phyloP scores from a whole-genome alignment of 306 rosid genomes.

The Prunus armeniaca region DNA sequence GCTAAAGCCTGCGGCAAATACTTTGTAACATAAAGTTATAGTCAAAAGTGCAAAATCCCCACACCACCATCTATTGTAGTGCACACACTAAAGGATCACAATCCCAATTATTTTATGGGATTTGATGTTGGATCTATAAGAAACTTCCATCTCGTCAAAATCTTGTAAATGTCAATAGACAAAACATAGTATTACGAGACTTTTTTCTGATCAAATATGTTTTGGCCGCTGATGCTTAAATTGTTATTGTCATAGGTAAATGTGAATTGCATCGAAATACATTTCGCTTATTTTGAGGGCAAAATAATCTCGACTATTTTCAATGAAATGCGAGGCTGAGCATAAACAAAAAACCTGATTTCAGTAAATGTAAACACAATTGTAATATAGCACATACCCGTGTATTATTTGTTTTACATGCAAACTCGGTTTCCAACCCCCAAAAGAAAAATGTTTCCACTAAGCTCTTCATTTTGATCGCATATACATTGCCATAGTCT shows the following conservation, averaged over 20 bases:
- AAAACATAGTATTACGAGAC: neutral
- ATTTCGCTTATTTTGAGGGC: neutral
- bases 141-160: neutral
- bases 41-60: constrained; percentile 9
- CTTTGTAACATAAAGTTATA: constrained; percentile 30
- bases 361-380: neutral
- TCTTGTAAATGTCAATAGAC: constrained; percentile 23
- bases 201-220: neutral
- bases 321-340: too few relatives aligned
- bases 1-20: constrained; percentile 3
- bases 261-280: neutral
- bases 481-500: neutral
- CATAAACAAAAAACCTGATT: neutral
- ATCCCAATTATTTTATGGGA: constrained; percentile 40
- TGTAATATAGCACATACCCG: neutral
- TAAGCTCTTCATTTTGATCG: too few relatives aligned
- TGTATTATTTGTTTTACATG: too few relatives aligned
- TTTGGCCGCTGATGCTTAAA: neutral
- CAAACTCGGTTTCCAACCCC: too few relatives aligned
- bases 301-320: too few relatives aligned
- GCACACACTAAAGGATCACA: constrained; percentile 26
- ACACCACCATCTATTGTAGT: constrained; percentile 6
- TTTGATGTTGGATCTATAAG: constrained; percentile 32
- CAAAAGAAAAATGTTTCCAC: neutral
- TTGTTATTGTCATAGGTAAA: neutral